phyloP scores from a whole-genome alignment of 495 filamentous ascomycete species.

The Aspergillus campestris region DNA sequence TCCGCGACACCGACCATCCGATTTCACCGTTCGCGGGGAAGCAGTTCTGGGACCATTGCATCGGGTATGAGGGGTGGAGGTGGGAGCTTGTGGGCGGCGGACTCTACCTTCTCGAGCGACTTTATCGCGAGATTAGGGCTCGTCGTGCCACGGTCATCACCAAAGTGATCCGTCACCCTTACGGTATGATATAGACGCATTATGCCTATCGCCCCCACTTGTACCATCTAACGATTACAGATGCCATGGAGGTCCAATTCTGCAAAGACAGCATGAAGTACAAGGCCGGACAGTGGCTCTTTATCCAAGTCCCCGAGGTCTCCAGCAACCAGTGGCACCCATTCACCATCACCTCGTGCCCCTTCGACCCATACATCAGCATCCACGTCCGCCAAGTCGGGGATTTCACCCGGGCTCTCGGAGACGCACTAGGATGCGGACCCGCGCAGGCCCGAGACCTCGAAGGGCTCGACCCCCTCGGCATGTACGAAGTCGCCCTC shows the following conservation, averaged over 20 bases:
- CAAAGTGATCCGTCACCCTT: slow-evolving; percentile 94
- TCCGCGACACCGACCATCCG: slow-evolving; percentile 61
- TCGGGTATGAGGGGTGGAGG: slow-evolving; percentile 94
- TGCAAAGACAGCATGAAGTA: slow-evolving; percentile 93
- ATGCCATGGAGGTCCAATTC: slow-evolving; percentile 96
- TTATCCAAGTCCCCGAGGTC: slow-evolving; percentile 84
- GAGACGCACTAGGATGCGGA: slow-evolving; percentile 88
- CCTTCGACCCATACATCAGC: slow-evolving; percentile 87
- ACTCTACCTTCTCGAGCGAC: slow-evolving; percentile 77
- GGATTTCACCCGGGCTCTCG: slow-evolving; percentile 84
- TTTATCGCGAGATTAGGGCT: slow-evolving; percentile 85
- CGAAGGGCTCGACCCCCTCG: slow-evolving; percentile 83
- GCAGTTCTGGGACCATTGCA: slow-evolving; percentile 83
- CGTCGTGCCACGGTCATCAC: slow-evolving; percentile 79
- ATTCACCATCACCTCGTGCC: slow-evolving; percentile 98
- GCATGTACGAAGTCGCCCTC: slow-evolving; percentile 97
- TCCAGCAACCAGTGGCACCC: slow-evolving; percentile 94
- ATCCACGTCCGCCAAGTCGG: slow-evolving; percentile 94
- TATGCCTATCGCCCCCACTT: no score
- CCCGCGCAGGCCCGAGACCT: slow-evolving; percentile 74
- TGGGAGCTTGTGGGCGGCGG: slow-evolving; percentile 89
- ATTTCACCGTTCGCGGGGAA: slow-evolving; percentile 77
- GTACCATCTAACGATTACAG: slow-evolving; percentile 31
- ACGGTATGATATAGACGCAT: no score
- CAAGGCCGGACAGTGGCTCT: slow-evolving; percentile 97